Percentiles rank a stretch among this genome's conserved stretches.
Conservation (phyloP, 1,139 yeast genomes). For the Sugiyamaella grinbergsii region DNA sequence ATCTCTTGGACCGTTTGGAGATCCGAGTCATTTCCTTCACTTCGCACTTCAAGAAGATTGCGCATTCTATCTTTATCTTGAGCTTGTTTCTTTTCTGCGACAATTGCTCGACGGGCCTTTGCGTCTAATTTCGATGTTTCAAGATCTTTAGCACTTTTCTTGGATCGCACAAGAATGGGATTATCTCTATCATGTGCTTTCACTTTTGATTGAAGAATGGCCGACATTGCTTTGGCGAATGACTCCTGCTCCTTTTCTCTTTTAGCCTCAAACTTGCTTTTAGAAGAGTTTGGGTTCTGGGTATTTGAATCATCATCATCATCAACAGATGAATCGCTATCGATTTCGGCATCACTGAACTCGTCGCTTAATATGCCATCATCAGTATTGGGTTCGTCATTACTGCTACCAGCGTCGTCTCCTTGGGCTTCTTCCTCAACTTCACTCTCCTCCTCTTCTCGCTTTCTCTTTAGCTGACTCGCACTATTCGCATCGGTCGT, state of each 20-base stretch:
- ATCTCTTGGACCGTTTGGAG: conserved; percentile 38
- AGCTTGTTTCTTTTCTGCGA: conserved; percentile 68
- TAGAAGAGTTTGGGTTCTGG: conserved; percentile 22
- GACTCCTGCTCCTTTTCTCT: conserved; percentile 62
- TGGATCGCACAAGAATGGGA: conserved; percentile 81
- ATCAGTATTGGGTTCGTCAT: neutral
- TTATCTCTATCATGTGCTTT: conserved; percentile 87
- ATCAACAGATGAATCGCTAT: conserved; percentile 28
- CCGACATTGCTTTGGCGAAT: conserved; percentile 80
- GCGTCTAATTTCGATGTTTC: conserved; percentile 82
- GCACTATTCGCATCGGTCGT: neutral
- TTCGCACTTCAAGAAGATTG: conserved; percentile 64
- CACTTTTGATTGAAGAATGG: conserved; percentile 80
- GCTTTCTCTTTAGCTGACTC: conserved; percentile 14
- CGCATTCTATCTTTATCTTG: conserved; percentile 69
- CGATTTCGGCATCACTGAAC: conserved; percentile 14
- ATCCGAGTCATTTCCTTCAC: conserved; percentile 45
- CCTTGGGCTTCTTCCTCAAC: conserved; percentile 1
- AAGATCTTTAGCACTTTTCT: conserved; percentile 63
- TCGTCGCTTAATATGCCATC: conserved; percentile 1
- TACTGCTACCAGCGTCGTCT: conserved; percentile 1
- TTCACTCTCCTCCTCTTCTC: conserved; percentile 4
- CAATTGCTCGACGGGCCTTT: conserved; percentile 73
- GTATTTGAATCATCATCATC: conserved; percentile 27
- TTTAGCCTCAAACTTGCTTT: conserved; percentile 32